Evolutionary conservation across 2,329 filamentous ascomycete genomes (phyloP).

Genomic region (Bertia moriformis): DNA sequence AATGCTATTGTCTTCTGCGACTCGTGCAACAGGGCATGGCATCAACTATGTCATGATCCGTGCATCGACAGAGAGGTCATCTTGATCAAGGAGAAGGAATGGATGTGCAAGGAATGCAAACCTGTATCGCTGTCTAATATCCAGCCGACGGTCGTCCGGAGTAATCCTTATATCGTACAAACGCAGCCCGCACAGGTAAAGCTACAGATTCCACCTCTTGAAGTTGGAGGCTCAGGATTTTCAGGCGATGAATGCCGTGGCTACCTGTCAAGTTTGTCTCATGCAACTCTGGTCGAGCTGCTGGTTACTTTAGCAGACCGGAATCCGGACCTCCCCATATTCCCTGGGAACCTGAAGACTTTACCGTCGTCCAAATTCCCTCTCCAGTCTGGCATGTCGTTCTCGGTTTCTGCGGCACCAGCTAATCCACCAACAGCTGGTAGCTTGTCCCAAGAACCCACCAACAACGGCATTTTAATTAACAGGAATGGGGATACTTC

Average conservation of each 20-base stretch:
- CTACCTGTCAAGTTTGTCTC: background rate
- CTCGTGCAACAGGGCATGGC: conserved; percentile 65
- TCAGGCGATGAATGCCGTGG: background rate
- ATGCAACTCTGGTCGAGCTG: background rate
- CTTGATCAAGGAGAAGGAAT: background rate
- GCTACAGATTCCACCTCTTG: background rate
- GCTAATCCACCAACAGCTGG: background rate
- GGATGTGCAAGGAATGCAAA: background rate
- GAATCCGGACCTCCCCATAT: background rate
- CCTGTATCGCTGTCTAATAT: background rate
- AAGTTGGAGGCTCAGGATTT: background rate
- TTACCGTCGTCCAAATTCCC: background rate
- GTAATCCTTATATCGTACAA: too few relatives aligned
- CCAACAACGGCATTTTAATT: background rate
- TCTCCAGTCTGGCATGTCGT: background rate
- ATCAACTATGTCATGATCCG: conserved; percentile 69
- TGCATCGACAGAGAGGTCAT: conserved; percentile 58
- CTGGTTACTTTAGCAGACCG: background rate
- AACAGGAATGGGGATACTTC: background rate
- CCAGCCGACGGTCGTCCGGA: background rate
- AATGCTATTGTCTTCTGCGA: conserved; percentile 82
- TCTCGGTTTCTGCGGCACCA: too few relatives aligned
- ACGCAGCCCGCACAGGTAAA: too few relatives aligned
- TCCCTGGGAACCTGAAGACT: background rate
- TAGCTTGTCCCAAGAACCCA: background rate